Percentiles rank a stretch among this genome's conserved stretches.
phyloP scores from a whole-genome alignment of 176 grass and related monocot species.

The Carex cristatella region DNA sequence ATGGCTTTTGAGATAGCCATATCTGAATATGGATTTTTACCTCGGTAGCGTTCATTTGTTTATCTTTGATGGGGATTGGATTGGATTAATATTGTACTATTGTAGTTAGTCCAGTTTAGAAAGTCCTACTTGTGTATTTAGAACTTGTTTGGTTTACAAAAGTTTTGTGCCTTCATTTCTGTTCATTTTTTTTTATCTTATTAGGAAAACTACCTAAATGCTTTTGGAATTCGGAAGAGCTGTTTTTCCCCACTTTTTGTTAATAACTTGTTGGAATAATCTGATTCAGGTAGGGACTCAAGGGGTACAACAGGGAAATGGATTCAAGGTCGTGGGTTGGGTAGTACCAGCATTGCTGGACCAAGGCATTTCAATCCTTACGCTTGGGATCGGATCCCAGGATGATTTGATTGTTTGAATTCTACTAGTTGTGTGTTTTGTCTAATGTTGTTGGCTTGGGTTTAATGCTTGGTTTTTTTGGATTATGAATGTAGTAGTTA shows the following conservation, averaged over 20 bases:
- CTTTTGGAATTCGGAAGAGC: background rate
- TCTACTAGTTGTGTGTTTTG: too few relatives aligned
- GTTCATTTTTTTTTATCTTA: background rate
- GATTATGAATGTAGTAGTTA: too few relatives aligned
- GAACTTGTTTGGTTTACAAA: background rate
- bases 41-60: constrained; percentile 20
- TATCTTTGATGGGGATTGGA: background rate
- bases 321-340: too few relatives aligned
- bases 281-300: too few relatives aligned
- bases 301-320: too few relatives aligned
- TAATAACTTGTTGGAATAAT: background rate
- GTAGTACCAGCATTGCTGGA: too few relatives aligned
- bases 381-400: too few relatives aligned
- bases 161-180: background rate
- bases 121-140: background rate
- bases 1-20: constrained; percentile 59
- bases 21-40: constrained; percentile 64
- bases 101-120: background rate
- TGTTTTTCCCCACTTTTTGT: background rate
- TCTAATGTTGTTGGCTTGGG: too few relatives aligned
- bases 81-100: too few relatives aligned
- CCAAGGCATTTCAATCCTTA: too few relatives aligned
- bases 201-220: background rate
- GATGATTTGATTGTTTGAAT: too few relatives aligned
- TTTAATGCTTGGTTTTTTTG: too few relatives aligned